Evolutionary conservation across 2,329 filamentous ascomycete genomes (phyloP).

Genomic region (Penicillium olsonii): DNA sequence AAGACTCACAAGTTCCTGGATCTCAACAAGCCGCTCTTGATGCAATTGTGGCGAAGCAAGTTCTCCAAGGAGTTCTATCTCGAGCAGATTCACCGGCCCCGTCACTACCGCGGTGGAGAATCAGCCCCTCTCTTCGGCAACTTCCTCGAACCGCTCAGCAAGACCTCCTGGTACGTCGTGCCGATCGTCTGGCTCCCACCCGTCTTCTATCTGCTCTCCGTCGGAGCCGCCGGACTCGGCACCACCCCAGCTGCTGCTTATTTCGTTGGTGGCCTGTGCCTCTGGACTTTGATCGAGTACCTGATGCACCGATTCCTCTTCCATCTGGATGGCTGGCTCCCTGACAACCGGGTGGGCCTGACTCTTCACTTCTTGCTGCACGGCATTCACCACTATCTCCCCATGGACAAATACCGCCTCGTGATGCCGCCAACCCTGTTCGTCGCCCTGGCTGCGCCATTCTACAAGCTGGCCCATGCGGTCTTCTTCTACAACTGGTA

Average conservation of each 20-base stretch:
- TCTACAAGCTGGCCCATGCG: conserved; percentile 85
- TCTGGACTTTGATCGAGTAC: conserved; percentile 94
- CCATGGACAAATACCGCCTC: conserved; percentile 97
- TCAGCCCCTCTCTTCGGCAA: conserved; percentile 96
- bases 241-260: conserved; percentile 57
- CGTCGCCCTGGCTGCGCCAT: conserved; percentile 76
- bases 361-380: conserved; percentile 92
- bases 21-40: conserved; percentile 76
- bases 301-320: conserved; percentile 86
- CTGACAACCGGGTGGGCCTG: conserved; percentile 84
- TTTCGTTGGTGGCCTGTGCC: conserved; percentile 68
- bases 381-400: conserved; percentile 95
- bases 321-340: conserved; percentile 88
- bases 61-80: conserved; percentile 97
- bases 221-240: conserved; percentile 64
- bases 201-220: conserved; percentile 69
- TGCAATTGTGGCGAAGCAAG: conserved; percentile 83
- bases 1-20: conserved; percentile 93
- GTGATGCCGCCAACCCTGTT: conserved; percentile 97
- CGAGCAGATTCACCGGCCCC: conserved; percentile 90
- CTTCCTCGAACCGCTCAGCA: conserved; percentile 94
- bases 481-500: conserved; percentile 86
- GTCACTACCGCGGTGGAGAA: conserved; percentile 90
- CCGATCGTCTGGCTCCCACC: conserved; percentile 83
- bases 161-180: conserved; percentile 92